A percentile compares a stretch with the other conserved stretches of the same genome.
Evolutionary conservation across 2,329 filamentous ascomycete genomes (phyloP).

Genomic region (Ascochyta koolunga): DNA sequence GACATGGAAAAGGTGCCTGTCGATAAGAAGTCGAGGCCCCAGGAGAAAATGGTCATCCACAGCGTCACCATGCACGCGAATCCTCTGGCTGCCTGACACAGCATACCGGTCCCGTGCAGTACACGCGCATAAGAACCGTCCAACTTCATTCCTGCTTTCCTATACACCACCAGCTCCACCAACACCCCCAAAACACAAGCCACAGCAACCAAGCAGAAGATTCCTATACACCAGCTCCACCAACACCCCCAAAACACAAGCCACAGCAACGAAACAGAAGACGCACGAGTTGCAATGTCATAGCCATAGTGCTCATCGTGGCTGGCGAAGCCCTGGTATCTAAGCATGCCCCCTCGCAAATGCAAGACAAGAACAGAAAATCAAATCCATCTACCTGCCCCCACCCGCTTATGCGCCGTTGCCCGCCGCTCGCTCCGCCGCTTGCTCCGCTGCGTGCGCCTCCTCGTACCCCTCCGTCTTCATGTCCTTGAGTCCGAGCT

Average conservation of each 20-base stretch:
- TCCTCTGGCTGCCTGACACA: conserved; percentile 67
- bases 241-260: no score
- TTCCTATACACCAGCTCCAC: no score
- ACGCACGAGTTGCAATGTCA: neutral
- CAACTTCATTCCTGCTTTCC: no score
- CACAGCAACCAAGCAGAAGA: no score
- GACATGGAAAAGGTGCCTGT: conserved; percentile 74
- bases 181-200: no score
- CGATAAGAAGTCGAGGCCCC: conserved; percentile 79
- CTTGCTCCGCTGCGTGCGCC: conserved; percentile 35
- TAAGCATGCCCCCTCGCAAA: conserved; percentile 36
- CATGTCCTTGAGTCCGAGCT: conserved; percentile 90
- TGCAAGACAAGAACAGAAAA: conserved; percentile 24
- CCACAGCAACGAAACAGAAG: neutral
- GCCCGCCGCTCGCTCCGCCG: conserved; percentile 15
- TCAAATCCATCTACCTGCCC: conserved; percentile 18
- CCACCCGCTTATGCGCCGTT: neutral
- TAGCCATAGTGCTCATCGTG: conserved; percentile 24
- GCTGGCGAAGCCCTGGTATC: conserved; percentile 47
- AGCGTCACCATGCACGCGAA: conserved; percentile 79
- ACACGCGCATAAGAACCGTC: no score
- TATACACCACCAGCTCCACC: no score
- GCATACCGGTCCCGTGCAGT: no score
- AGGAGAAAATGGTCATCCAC: conserved; percentile 70
- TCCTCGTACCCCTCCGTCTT: conserved; percentile 85